Evolutionary conservation across 495 filamentous ascomycete species (phyloP).

Genomic region (Cercophora samala): DNA sequence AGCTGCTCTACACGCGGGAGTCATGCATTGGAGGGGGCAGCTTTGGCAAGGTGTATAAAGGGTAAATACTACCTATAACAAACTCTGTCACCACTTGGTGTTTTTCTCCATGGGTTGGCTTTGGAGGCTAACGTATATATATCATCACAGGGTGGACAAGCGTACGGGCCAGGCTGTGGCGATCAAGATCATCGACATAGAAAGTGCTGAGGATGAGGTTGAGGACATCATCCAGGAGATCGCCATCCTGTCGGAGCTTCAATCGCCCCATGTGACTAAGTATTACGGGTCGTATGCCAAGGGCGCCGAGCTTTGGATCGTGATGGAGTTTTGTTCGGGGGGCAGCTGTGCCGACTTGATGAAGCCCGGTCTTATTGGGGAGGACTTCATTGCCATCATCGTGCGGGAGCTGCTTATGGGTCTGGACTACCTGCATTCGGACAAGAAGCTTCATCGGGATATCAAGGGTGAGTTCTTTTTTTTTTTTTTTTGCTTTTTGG

Average conservation of each 20-base stretch:
- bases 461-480: constrained; percentile 91
- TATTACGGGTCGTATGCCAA: constrained; percentile 96
- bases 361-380: constrained; percentile 86
- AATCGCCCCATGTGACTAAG: constrained; percentile 91
- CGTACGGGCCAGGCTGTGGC: constrained; percentile 81
- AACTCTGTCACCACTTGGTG: no score
- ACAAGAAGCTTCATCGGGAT: constrained; percentile 94
- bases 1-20: constrained; percentile 87
- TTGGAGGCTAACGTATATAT: constrained; percentile 32
- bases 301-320: constrained; percentile 95
- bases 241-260: constrained; percentile 87
- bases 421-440: constrained; percentile 86
- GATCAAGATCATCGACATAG: constrained; percentile 96
- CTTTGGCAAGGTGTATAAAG: constrained; percentile 95
- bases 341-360: constrained; percentile 88
- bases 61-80: constrained; percentile 48
- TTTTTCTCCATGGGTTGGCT: no score
- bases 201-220: constrained; percentile 97
- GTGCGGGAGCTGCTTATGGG: constrained; percentile 84
- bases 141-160: constrained; percentile 66
- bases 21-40: constrained; percentile 90
- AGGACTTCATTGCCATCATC: constrained; percentile 94
- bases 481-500: not conserved
- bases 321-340: constrained; percentile 93
- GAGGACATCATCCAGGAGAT: constrained; percentile 99